Conservation (phyloP, 129 eudicot species). For the Lactuca sativa region DNA sequence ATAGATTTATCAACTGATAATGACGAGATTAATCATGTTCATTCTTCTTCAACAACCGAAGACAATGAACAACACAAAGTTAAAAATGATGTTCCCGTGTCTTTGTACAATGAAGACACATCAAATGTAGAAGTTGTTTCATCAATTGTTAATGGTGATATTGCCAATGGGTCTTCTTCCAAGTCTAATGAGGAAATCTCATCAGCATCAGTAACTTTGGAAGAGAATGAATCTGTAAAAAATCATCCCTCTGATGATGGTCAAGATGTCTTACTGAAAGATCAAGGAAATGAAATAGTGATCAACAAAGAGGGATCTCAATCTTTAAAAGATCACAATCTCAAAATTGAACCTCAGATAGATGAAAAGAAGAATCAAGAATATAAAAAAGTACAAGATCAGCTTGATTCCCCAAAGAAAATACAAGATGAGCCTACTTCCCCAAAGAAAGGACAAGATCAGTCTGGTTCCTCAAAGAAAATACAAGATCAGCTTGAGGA, state of each 20-base stretch:
- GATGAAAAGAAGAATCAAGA: slow-evolving; percentile 44
- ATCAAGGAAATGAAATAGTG: slow-evolving; percentile 36
- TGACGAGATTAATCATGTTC: slow-evolving; percentile 24
- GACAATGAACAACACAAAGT: slow-evolving; percentile 40
- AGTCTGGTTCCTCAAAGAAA: slow-evolving; percentile 34
- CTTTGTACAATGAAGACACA: neutral
- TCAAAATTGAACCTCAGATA: slow-evolving; percentile 40
- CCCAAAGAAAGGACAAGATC: slow-evolving; percentile 60
- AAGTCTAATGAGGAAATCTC: slow-evolving; percentile 32
- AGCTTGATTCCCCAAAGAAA: slow-evolving; percentile 42
- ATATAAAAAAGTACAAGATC: slow-evolving; percentile 55
- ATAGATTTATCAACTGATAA: slow-evolving; percentile 39
- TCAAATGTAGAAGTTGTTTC: slow-evolving; percentile 28
- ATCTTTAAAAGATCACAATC: slow-evolving; percentile 38
- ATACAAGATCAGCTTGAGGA: slow-evolving; percentile 71
- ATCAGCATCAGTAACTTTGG: slow-evolving; percentile 31
- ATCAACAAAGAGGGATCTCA: slow-evolving; percentile 43
- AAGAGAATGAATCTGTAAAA: slow-evolving; percentile 39
- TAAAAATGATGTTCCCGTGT: slow-evolving; percentile 41
- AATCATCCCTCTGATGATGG: slow-evolving; percentile 43
- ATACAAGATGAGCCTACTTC: slow-evolving; percentile 46
- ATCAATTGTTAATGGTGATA: slow-evolving; percentile 43
- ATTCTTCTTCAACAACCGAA: slow-evolving; percentile 33
- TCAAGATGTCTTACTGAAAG: slow-evolving; percentile 44
- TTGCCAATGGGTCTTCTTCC: slow-evolving; percentile 34